Base-by-base conservation (phyloP, 1,284 basidiomycete genomes). In the Trametes hirsuta region DNA sequence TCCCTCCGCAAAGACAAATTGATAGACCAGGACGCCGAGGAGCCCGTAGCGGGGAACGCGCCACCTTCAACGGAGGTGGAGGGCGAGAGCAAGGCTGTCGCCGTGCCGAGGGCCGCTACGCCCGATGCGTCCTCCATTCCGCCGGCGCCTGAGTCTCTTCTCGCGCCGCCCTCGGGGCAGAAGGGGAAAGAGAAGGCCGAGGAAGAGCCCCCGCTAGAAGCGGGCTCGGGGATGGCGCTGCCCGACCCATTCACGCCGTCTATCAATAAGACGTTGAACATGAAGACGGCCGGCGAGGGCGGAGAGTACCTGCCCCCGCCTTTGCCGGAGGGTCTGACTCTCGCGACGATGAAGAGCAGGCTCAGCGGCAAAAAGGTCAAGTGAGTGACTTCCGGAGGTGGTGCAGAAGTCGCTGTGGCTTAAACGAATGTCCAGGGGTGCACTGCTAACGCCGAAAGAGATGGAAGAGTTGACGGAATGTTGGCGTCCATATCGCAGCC, bases 321-420 rank as follows among this genome's bases (percentile, higher is more conserved):
- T 4, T 75, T 93, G 45, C 87, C 87, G 1, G 79, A 81, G 21
- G 88, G 87, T 0, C 72, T 95, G 34, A 86, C 82, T 14, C 75
- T 88, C 4, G 77, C 81, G 3, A 71, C 81, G 8, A 77, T 95
- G 48, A 88, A 87, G 71, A 79, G 79, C 54, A 79, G 94, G 22
- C 71, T 94, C 58, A 79, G 80, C 18, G 88, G 90, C 34, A 95
- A 94, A 79, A 93, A 94, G 76, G 80, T 88, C 66, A 94, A 93
- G 91, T 93, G 73, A 70, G 83, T 70, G 41, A 47, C 18, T 22
- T 36, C n/a, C 15, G 30, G 44, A 21, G 50, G 58, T 60, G 41
- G 45, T 36, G 47, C 48, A 37, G 14, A 21, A 64, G 61, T 48
- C 24, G 24, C 34, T 24, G 45, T 21, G 8, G 24, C 12, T 48